These are phyloP conservation scores for Taphrina wiesneri DNA, from an alignment of 1,139 yeast genomes.

Conservation along the genomic window DNA sequence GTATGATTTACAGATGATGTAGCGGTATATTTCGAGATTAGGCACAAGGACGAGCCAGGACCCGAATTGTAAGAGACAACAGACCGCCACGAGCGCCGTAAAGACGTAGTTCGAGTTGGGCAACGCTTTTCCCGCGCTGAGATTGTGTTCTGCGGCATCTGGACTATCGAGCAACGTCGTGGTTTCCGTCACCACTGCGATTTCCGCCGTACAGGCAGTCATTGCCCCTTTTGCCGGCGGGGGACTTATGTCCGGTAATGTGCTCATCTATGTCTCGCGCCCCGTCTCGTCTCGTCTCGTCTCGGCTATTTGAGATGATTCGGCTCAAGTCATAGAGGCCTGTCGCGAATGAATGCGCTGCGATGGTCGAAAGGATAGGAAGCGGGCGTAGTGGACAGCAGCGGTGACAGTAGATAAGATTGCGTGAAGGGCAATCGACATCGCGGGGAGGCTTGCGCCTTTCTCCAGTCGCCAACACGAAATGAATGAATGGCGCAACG, in stretches of 20 bases:
- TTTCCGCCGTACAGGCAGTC: background rate
- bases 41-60: background rate
- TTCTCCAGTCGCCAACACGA: too few species aligned
- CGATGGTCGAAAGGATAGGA: too few species aligned
- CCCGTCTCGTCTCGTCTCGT: background rate
- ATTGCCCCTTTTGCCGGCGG: background rate
- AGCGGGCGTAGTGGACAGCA: too few species aligned
- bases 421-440: background rate
- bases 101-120: background rate
- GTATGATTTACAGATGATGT: conserved; percentile 2
- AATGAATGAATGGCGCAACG: too few species aligned
- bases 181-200: background rate
- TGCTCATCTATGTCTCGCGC: background rate
- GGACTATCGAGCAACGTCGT: background rate
- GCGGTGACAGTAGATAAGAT: too few species aligned
- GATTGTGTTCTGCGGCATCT: background rate
- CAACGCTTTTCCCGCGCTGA: background rate
- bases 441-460: background rate
- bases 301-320: too few species aligned
- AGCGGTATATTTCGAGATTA: conserved; percentile 4
- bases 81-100: background rate
- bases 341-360: too few species aligned
- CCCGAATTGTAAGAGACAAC: background rate
- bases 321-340: too few species aligned
- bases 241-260: background rate